Evolutionary conservation across 805 yeast genomes (phyloP).

Genomic region (Yamadazyma akitaensis): DNA sequence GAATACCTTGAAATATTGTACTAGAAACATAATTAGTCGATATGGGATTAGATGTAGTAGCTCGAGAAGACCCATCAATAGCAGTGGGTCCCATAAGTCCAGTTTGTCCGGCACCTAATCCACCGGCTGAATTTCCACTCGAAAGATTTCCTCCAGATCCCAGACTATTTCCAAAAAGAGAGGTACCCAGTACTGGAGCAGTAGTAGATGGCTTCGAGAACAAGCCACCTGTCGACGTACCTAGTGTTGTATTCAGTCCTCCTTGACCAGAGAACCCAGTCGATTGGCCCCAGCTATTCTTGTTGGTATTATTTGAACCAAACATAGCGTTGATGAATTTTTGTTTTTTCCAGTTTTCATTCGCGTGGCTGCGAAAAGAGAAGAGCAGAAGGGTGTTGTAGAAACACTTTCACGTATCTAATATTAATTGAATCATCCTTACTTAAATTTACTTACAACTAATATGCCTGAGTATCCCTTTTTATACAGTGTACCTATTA

Average conservation of each 20-base stretch:
- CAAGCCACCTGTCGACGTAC: not conserved
- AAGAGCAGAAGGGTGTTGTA: too few relatives aligned
- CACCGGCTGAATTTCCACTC: not conserved
- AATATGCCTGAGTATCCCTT: too few relatives aligned
- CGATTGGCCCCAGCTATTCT: conserved; percentile 9
- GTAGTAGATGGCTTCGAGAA: not conserved
- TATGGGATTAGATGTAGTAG: conserved; percentile 7
- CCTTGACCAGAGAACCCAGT: conserved; percentile 7
- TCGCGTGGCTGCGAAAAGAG: not conserved
- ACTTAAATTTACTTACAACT: too few relatives aligned
- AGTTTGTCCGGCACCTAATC: not conserved
- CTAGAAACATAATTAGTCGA: conserved; percentile 8
- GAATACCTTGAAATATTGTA: conserved; percentile 9
- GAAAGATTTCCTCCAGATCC: not conserved
- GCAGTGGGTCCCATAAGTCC: not conserved
- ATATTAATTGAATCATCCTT: too few relatives aligned
- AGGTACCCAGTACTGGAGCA: not conserved
- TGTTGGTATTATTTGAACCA: conserved; percentile 3
- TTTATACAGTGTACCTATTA: too few relatives aligned
- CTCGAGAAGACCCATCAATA: conserved; percentile 4
- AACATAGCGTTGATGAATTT: conserved; percentile 2
- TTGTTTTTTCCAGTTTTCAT: not conserved
- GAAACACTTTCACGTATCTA: too few relatives aligned
- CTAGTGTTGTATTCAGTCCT: not conserved
- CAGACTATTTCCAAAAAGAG: conserved; percentile 18